Conservation (phyloP, 2,329 filamentous ascomycete genomes). For the Pseudocercospora pini-densiflorae region DNA sequence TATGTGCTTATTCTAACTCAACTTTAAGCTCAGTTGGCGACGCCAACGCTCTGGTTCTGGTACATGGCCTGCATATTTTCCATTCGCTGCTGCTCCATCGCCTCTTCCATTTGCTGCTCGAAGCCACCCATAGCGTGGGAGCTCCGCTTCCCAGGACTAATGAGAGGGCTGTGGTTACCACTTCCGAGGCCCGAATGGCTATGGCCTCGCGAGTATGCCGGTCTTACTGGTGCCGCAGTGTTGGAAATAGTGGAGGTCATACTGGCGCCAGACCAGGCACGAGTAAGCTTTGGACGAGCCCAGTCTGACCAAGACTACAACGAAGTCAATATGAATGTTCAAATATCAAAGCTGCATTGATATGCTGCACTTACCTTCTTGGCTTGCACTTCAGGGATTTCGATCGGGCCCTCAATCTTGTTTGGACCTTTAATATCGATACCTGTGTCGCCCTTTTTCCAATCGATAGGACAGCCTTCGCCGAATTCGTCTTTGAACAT, state of each 20-base stretch:
- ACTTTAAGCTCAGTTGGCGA: slow-evolving; percentile 24
- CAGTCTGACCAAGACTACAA: slow-evolving; percentile 38
- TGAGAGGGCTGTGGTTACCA: slow-evolving; percentile 23
- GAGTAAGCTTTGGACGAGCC: slow-evolving; percentile 38
- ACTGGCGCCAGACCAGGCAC: slow-evolving; percentile 37
- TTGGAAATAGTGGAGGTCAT: slow-evolving; percentile 22
- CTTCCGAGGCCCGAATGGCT: slow-evolving; percentile 21
- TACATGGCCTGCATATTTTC: slow-evolving; percentile 38
- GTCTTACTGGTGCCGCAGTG: slow-evolving; percentile 11
- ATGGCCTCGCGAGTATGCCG: slow-evolving; percentile 9
- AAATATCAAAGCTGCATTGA: background rate
- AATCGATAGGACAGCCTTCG: slow-evolving; percentile 43
- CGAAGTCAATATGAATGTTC: background rate
- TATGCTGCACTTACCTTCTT: background rate
- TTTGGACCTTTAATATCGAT: slow-evolving; percentile 32
- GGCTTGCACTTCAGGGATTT: slow-evolving; percentile 28
- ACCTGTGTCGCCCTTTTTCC: slow-evolving; percentile 40
- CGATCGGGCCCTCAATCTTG: slow-evolving; percentile 34
- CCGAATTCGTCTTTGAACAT: slow-evolving; percentile 51
- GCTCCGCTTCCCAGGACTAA: slow-evolving; percentile 32
- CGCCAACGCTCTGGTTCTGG: slow-evolving; percentile 31
- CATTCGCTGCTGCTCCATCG: slow-evolving; percentile 32
- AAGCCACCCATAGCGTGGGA: slow-evolving; percentile 19
- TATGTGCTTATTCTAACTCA: background rate
- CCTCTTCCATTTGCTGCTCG: slow-evolving; percentile 31